Evolutionary conservation across 768 basidiomycete species (phyloP), one percentile per base, ranked within the genome.

Genomic region (Artomyces pyxidatus): DNA sequence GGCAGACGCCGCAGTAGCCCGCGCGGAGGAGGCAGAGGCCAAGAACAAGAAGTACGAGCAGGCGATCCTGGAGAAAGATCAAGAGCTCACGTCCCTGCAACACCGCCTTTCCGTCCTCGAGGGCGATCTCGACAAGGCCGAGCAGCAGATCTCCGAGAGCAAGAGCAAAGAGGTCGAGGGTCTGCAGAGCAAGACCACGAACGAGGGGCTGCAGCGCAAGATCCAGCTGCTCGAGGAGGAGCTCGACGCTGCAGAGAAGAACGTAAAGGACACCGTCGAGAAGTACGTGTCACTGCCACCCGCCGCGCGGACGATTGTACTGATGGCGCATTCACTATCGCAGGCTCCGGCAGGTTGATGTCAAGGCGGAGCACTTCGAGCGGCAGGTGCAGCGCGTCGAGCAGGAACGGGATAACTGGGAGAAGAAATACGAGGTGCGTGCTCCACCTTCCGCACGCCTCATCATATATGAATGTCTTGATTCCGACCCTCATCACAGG

Each of bases 361-460:
- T 98, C 68, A 99, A 97, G 73, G 95, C 95, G 9, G 96, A 99
- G 67, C 92, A 98, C 71, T 96, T 90, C 64, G 95, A 97, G 70
- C 81, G 93, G 42, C 89, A 94, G 63, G 83, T 96, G 17, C 74
- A 81, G 56, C 79, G 88, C 38, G 72, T 80, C 42, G 94, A 97
- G 65, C 81, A 88, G 62, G 96, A 99, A 67, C 83, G 94, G 44
- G 95, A 98, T 65, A 60, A 64, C 35, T 92, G 88, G 89, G 94
- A 96, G 80, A 80, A 84, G 76, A 97, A 95, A 70, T 88, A 80
- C 71, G 94, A 94, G 75, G 93, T 91, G 60, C 60, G 80, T 68
- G 4, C 26, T 23, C 22, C 26, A 38, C 16, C 41, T 43, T 25
- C 11, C 19, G 32, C n/a, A 29, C 21, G 14, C 16, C 35, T 29